Conservation (phyloP, 1,284 basidiomycete genomes). For the Cerioporus squamosus region DNA sequence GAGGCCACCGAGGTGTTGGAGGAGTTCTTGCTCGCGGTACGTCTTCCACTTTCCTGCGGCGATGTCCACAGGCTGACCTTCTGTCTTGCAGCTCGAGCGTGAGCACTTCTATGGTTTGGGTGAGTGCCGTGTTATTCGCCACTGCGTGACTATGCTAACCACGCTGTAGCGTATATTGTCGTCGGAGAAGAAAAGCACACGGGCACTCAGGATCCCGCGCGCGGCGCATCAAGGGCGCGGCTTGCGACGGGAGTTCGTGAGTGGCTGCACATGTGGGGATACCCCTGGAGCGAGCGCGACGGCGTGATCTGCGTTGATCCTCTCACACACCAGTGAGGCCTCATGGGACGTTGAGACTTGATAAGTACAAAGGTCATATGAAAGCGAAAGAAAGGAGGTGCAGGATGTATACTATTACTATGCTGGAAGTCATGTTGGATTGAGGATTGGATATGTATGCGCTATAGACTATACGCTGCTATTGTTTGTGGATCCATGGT, state of each 20-base stretch:
- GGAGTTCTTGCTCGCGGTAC: conserved; percentile 85
- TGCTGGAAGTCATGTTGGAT: background rate
- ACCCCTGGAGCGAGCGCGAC: conserved; percentile 93
- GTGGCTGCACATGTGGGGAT: conserved; percentile 91
- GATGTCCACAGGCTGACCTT: conserved; percentile 4
- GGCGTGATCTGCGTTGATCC: conserved; percentile 90
- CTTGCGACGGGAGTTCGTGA: conserved; percentile 86
- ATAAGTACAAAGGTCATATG: background rate
- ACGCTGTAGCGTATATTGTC: conserved; percentile 75
- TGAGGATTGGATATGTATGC: conserved; percentile 10
- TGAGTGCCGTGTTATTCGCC: conserved; percentile 31
- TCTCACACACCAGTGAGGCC: conserved; percentile 59
- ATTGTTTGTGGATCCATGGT: conserved; percentile 7
- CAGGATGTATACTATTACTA: conserved; percentile 3
- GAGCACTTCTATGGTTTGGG: conserved; percentile 87
- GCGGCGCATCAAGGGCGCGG: conserved; percentile 82
- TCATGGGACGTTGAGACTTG: background rate
- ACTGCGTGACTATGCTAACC: background rate
- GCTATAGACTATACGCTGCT: conserved; percentile 1
- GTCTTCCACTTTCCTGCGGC: conserved; percentile 33
- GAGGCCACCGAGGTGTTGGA: conserved; percentile 93
- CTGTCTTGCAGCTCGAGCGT: conserved; percentile 66
- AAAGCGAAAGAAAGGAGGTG: conserved; percentile 8
- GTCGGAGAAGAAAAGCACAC: conserved; percentile 97
- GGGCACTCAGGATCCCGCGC: conserved; percentile 80